Percentiles rank a stretch among this genome's conserved stretches.
phyloP scores from a whole-genome alignment of 2,329 filamentous ascomycete species.

The Xylaria arbuscula region DNA sequence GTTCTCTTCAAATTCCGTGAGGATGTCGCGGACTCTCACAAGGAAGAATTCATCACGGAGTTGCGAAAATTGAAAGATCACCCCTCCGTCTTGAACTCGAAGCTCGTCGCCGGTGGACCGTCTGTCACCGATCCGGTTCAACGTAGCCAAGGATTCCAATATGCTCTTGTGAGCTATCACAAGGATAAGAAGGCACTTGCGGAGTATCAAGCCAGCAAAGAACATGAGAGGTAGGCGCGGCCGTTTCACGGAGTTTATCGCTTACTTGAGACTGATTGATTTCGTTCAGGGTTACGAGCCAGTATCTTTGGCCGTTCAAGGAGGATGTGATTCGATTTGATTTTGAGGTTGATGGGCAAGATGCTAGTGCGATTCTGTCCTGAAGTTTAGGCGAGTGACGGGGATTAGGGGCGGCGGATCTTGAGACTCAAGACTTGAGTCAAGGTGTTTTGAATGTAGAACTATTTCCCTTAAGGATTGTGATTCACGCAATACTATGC shows the following conservation, averaged over 20 bases:
- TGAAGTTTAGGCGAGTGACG: neutral
- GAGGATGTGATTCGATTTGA: conserved; percentile 66
- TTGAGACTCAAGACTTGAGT: no score
- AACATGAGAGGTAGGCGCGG: conserved; percentile 59
- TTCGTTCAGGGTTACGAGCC: conserved; percentile 59
- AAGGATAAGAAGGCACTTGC: conserved; percentile 57
- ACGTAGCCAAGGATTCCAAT: conserved; percentile 64
- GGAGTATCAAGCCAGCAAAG: conserved; percentile 63
- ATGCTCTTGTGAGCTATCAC: conserved; percentile 64
- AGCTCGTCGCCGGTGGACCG: conserved; percentile 63
- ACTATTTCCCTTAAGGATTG: neutral
- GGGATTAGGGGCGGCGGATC: neutral
- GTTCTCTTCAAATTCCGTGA: conserved; percentile 35
- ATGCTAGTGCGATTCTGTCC: conserved; percentile 9
- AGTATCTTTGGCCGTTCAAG: conserved; percentile 63
- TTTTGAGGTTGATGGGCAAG: conserved; percentile 54
- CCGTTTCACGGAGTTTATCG: no score
- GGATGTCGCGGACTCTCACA: conserved; percentile 48
- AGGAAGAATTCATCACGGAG: conserved; percentile 58
- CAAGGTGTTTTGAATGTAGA: neutral
- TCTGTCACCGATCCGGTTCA: conserved; percentile 64
- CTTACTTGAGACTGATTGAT: neutral
- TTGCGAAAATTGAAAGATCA: conserved; percentile 62
- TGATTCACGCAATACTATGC: no score
- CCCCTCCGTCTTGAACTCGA: conserved; percentile 60